These are phyloP conservation scores for Drechslerella stenobrocha DNA, from an alignment of 2,329 filamentous ascomycete genomes.

Conservation along the genomic window DNA sequence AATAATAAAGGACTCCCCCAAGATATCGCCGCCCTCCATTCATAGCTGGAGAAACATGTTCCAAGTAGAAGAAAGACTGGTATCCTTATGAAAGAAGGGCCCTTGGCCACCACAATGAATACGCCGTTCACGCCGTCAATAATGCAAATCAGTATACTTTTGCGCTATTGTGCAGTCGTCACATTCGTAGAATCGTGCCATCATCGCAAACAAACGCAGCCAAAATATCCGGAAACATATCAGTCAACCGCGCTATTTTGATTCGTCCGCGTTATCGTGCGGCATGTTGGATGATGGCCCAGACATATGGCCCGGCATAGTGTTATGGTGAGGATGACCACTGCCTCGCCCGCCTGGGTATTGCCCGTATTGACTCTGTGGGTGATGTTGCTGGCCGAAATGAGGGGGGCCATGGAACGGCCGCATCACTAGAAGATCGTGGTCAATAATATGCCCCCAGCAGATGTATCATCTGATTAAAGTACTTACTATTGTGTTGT, in stretches of 20 bases:
- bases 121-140: conserved; percentile 47
- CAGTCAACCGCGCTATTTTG: conserved; percentile 58
- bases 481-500: conserved; percentile 72
- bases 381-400: conserved; percentile 58
- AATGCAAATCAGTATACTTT: conserved; percentile 48
- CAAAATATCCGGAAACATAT: conserved; percentile 52
- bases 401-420: conserved; percentile 62
- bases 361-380: conserved; percentile 52
- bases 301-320: conserved; percentile 55
- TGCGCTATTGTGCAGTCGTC: conserved; percentile 45
- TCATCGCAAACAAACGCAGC: conserved; percentile 49
- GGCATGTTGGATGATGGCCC: conserved; percentile 53
- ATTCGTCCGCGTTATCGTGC: conserved; percentile 58
- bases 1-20: conserved; percentile 2
- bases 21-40: conserved; percentile 12
- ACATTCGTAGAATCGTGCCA: conserved; percentile 49
- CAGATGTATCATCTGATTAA: conserved; percentile 14
- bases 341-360: conserved; percentile 55
- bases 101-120: conserved; percentile 41
- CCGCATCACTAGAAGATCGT: conserved; percentile 63
- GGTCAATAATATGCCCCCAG: conserved; percentile 61
- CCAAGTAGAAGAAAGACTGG: conserved; percentile 28
- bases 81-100: conserved; percentile 45
- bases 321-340: conserved; percentile 41
- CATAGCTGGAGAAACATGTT: conserved; percentile 1